These are phyloP conservation scores for Lachnellula arida DNA, from an alignment of 2,329 filamentous ascomycete genomes.

Conservation along the genomic window DNA sequence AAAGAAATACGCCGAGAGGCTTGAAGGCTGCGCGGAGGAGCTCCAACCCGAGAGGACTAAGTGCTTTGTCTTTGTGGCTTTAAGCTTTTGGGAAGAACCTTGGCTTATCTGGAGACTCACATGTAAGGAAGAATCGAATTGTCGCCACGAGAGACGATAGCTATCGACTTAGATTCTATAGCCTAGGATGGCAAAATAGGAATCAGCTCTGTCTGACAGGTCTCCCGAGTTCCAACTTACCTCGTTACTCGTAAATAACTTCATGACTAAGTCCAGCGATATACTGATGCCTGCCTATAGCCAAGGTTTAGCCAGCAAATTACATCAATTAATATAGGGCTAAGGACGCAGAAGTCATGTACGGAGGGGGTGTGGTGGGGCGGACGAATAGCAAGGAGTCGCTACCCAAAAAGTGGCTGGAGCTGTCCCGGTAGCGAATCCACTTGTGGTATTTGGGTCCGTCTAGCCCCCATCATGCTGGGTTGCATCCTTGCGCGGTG, in stretches of 20 bases:
- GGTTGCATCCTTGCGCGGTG: background rate
- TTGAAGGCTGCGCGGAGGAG: conserved; percentile 2
- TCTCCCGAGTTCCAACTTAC: too few species aligned
- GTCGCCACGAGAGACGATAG: too few species aligned
- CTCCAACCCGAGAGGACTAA: background rate
- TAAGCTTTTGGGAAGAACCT: too few species aligned
- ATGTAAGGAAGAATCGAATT: too few species aligned
- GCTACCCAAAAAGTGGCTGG: background rate
- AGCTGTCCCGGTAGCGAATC: background rate
- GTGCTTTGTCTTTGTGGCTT: background rate
- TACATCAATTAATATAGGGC: background rate
- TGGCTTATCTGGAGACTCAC: too few species aligned
- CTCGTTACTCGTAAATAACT: too few species aligned
- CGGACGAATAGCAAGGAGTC: background rate
- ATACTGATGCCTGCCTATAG: background rate
- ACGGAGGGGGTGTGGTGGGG: background rate
- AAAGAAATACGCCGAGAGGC: background rate
- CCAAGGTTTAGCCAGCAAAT: background rate
- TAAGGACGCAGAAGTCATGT: background rate
- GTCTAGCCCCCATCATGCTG: background rate
- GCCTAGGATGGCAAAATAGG: too few species aligned
- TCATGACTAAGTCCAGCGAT: too few species aligned
- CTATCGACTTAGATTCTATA: too few species aligned
- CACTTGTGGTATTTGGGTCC: background rate
- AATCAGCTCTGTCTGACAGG: too few species aligned